Base-by-base conservation (phyloP, 2,329 filamentous ascomycete genomes). In the Emmonsia crescens region DNA sequence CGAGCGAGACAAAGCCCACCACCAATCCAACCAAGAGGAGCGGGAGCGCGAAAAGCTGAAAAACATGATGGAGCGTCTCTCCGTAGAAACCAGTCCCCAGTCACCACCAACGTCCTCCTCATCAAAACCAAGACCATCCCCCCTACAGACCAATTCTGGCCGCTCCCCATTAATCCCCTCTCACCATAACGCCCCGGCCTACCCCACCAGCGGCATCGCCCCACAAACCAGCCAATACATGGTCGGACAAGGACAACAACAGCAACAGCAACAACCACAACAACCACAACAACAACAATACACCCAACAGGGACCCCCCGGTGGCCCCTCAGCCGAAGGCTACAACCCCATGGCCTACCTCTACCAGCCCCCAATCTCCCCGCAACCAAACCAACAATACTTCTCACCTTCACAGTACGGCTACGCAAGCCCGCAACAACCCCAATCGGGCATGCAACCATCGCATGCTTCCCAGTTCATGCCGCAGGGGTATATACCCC, bases 61-160 rank as follows among this genome's bases (percentile, higher is more conserved):
- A 62, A 89, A 89, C 49, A 79, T 99, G 48, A 97, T 99, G 94
- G 92, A 96, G 71, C 85, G 92, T 60, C 93, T 97, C 85, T 92
- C 91, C 1, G 88, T 96, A 77, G 90, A 93, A 61, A 76, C 76
- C 8, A 74, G 71, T 48, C 64, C 66, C n/a, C 79, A 82, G 55
- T 75, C 73, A 24, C 71, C 74, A 16, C 75, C 77, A 61, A 73
- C 80, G 2, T 75, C 72, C 61, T 76, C 78, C 55, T 74, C 80
- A 46, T 74, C 74, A 14, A 72, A 71, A 38, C 73, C 73, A n/a
- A 42, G 31, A 4, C 72, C 71, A 10, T 66, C 71, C 5, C 58
- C 63, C n/a, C 68, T 72, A 24, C 73, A 72, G 60, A 67, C 69
- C 10, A 68, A 71, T 19, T 65, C 68, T n/a, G 71, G 72, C 64